Evolutionary conservation across 2,329 filamentous ascomycete genomes (phyloP).

Genomic region (Diatrype stigma): DNA sequence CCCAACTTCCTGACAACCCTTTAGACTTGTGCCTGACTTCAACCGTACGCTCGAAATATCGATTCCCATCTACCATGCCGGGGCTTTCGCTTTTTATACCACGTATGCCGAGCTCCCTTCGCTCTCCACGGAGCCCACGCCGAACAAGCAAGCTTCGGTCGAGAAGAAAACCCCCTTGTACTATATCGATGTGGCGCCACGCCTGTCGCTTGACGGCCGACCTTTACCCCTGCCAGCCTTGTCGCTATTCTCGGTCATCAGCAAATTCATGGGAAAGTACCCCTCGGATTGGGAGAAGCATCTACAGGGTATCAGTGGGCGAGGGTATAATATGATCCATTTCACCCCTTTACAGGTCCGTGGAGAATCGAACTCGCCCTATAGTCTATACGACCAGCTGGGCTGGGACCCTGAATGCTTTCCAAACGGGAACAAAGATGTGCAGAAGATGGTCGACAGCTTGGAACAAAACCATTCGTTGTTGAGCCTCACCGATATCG

Average conservation of each 20-base stretch:
- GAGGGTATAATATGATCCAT: slow-evolving; percentile 98
- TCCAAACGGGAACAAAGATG: slow-evolving; percentile 77
- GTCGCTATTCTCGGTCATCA: slow-evolving; percentile 89
- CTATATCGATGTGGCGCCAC: slow-evolving; percentile 92
- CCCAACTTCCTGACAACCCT: slow-evolving; percentile 7
- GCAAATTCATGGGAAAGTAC: slow-evolving; percentile 96
- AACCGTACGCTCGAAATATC: slow-evolving; percentile 88
- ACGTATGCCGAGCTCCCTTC: slow-evolving; percentile 85
- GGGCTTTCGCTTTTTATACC: slow-evolving; percentile 91
- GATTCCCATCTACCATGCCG: slow-evolving; percentile 74
- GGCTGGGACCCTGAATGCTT: slow-evolving; percentile 80
- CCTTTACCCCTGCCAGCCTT: slow-evolving; percentile 80
- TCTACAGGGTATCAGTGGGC: slow-evolving; percentile 77
- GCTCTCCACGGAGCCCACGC: slow-evolving; percentile 55
- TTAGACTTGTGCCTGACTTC: slow-evolving; percentile 84
- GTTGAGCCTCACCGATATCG: slow-evolving; percentile 88
- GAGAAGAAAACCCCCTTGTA: slow-evolving; percentile 68
- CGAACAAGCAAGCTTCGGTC: slow-evolving; percentile 41
- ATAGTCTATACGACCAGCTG: slow-evolving; percentile 92
- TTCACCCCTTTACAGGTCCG: slow-evolving; percentile 91
- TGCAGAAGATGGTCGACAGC: slow-evolving; percentile 69
- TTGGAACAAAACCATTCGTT: slow-evolving; percentile 83
- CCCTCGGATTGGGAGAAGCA: slow-evolving; percentile 88
- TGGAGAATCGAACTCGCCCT: slow-evolving; percentile 90
- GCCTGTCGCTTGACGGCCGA: slow-evolving; percentile 67